A percentile compares a stretch with the other conserved stretches of the same genome.
Conservation (phyloP, 2,329 filamentous ascomycete species). For the Bipolaris zeicola region DNA sequence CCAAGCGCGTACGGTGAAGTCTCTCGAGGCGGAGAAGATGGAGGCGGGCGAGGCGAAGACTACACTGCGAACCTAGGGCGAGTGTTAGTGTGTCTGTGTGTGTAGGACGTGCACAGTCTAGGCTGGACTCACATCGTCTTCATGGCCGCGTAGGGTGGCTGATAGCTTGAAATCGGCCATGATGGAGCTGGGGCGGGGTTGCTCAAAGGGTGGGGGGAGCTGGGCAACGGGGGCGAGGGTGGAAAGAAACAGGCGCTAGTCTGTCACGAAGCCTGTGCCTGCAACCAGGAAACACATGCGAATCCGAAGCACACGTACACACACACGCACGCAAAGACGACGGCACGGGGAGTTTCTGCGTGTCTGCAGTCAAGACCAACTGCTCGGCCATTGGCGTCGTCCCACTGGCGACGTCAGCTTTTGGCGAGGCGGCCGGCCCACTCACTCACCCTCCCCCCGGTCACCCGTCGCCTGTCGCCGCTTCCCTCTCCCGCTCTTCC, state of each 20-base stretch:
- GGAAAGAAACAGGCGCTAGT: constrained; percentile 15
- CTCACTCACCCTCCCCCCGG: neutral
- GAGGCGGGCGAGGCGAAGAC: constrained; percentile 74
- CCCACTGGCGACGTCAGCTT: constrained; percentile 19
- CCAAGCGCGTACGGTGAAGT: constrained; percentile 90
- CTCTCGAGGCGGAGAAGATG: constrained; percentile 85
- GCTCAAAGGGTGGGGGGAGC: constrained; percentile 17
- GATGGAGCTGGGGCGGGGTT: constrained; percentile 35
- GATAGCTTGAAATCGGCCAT: constrained; percentile 94
- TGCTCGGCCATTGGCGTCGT: constrained; percentile 2
- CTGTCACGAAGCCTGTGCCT: neutral
- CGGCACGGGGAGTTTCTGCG: neutral
- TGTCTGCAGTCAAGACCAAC: neutral
- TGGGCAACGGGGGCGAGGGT: constrained; percentile 14
- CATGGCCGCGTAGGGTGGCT: constrained; percentile 84
- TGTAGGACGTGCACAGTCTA: neutral
- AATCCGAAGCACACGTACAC: constrained; percentile 10
- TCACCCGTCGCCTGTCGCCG: neutral
- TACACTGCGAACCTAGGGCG: constrained; percentile 78
- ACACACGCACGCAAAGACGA: neutral
- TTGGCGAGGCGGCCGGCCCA: constrained; percentile 10
- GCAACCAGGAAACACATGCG: constrained; percentile 3
- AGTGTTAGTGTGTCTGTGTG: neutral
- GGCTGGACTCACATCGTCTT: constrained; percentile 74
- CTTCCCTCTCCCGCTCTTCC: neutral